Evolutionary conservation across 139 green algal species (phyloP).

Genomic region (Volvox africanus): DNA sequence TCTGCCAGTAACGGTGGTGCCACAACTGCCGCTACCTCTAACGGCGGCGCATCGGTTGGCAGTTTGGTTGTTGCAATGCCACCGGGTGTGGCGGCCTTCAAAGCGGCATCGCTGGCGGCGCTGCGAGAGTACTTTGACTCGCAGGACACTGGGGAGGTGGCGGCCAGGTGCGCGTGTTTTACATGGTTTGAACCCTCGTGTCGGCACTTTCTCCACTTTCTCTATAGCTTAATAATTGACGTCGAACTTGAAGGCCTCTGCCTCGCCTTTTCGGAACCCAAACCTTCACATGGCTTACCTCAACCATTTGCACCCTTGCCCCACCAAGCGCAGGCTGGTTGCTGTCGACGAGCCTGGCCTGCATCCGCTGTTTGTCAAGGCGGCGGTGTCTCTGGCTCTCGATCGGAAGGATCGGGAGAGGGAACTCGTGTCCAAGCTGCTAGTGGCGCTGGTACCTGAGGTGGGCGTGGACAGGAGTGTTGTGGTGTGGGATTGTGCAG

Average conservation of each 20-base stretch:
- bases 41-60: not conserved
- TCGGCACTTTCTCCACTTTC: no score
- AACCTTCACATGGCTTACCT: no score
- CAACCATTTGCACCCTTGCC: no score
- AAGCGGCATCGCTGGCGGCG: conserved; percentile 61
- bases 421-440: conserved; percentile 84
- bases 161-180: not conserved
- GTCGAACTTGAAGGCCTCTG: no score
- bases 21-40: not conserved
- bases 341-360: conserved; percentile 89
- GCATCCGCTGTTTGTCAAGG: conserved; percentile 94
- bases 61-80: conserved; percentile 22
- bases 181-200: no score
- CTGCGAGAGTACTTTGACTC: conserved; percentile 91
- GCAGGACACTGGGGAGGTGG: conserved; percentile 60
- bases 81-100: conserved; percentile 76
- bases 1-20: conserved; percentile 12
- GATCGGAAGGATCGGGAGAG: conserved; percentile 89
- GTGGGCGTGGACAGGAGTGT: conserved; percentile 41
- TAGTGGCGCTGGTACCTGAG: conserved; percentile 79
- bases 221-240: no score
- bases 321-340: conserved; percentile 56
- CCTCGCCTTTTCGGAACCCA: no score
- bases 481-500: no score
- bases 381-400: conserved; percentile 81